Evolutionary conservation across 2,329 filamentous ascomycete species (phyloP), one percentile per base, ranked within the genome.

Genomic region (Paraphaeosphaeria minitans): DNA sequence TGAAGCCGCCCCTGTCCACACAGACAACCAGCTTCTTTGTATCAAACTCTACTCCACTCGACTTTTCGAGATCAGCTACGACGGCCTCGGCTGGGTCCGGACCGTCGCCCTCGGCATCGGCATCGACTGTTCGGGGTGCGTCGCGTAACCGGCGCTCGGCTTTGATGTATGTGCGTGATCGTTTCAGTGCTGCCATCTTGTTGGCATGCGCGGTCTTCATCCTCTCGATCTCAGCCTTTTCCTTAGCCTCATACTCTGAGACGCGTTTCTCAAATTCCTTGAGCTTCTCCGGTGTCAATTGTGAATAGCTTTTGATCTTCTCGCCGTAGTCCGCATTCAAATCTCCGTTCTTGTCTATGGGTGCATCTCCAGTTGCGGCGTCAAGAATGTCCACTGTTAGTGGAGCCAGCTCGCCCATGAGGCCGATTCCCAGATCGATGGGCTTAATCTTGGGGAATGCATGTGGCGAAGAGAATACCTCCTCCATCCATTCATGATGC

Each of bases 401-500:
- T 0, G 85, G 83, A 24, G 91, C 88, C 21, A 99, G 82, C 75
- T 93, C 90, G 39, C 95, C 95, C 78, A 81, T 81, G 12, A 83
- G 84, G 4, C 95, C 95, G 10, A 98, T 81, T 0, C 93, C 93
- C 35, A 98, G 85, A 73, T 97, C 93, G 2, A 93, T 87, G 0
- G 94, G 93, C 9, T 89, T 87, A 58, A 99, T 96, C 73, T 96
- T 92, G 51, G 85, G 85, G 61, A 94, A 90, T 24, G 90, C 84
- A 73, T 97, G 97, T 0, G 93, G 92, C 1, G 94, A 98, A 0
- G 91, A 92, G 55, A 98, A 85, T 29, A 99, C 89, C 78, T 99
- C 94, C 72, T 98, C 95, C 92, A 99, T 97, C 95, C 94, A 98
- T 75, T 97, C 92, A 70, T 99, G 94, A 69, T 99, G 96, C 73